Conservation (phyloP, 345 rosid genomes). For the Populus alba region DNA sequence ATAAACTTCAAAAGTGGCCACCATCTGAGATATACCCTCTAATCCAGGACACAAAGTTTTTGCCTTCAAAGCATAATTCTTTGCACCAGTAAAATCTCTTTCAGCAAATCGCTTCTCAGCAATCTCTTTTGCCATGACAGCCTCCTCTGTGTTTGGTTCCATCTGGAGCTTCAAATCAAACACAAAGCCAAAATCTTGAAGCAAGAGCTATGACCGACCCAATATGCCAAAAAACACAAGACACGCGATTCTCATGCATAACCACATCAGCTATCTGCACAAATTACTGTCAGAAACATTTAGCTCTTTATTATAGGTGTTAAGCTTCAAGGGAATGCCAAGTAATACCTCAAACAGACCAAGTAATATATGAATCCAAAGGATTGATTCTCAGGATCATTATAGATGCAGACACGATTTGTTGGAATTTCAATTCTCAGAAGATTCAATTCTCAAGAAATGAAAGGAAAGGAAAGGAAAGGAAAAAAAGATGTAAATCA, state of each 20-base stretch:
- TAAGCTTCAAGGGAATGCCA: conserved; percentile 9
- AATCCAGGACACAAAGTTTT: conserved; percentile 67
- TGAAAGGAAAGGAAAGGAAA: background rate
- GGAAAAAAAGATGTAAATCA: background rate
- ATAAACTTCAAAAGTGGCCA: conserved; percentile 90
- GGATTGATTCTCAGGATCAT: background rate
- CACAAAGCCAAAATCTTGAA: conserved; percentile 22
- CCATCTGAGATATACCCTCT: conserved; percentile 92
- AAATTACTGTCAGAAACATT: conserved; percentile 9
- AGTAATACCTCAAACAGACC: conserved; percentile 17
- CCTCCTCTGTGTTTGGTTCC: conserved; percentile 78
- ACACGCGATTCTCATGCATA: conserved; percentile 23
- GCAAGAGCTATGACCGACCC: conserved; percentile 35
- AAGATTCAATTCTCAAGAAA: conserved; percentile 2
- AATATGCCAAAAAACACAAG: conserved; percentile 24
- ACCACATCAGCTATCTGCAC: conserved; percentile 53
- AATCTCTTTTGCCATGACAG: conserved; percentile 72
- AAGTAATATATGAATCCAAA: conserved; percentile 3
- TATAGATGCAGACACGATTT: background rate
- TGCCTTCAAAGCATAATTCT: conserved; percentile 77
- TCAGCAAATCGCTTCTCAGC: conserved; percentile 86
- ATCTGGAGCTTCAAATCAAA: conserved; percentile 40
- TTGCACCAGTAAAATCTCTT: conserved; percentile 74
- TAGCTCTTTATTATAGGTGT: background rate
- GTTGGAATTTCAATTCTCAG: conserved; percentile 9